A percentile compares a stretch with the other conserved stretches of the same genome.
Evolutionary conservation across 2,329 filamentous ascomycete species (phyloP).

Genomic region (Hymenoscyphus scutula): DNA sequence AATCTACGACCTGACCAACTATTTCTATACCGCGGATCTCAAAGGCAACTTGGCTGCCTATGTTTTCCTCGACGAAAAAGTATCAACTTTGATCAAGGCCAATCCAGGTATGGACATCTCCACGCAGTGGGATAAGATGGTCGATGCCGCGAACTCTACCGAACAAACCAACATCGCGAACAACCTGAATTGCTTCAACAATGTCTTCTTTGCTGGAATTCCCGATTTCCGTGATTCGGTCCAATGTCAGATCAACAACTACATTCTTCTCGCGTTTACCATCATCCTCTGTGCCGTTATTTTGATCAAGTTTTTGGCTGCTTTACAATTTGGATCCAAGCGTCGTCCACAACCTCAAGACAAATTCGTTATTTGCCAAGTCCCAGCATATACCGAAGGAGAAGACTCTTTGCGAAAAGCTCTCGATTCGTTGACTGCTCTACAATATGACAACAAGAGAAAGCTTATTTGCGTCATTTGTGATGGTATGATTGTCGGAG

Average conservation of each 20-base stretch:
- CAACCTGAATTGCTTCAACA: slow-evolving; percentile 77
- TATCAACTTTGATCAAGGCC: slow-evolving; percentile 67
- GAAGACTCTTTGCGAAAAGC: slow-evolving; percentile 93
- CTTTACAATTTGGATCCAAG: slow-evolving; percentile 91
- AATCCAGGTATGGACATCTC: slow-evolving; percentile 82
- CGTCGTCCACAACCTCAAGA: slow-evolving; percentile 86
- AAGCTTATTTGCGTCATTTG: slow-evolving; percentile 97
- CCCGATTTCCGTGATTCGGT: slow-evolving; percentile 78
- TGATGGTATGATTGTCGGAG: slow-evolving; percentile 94
- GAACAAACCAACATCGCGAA: slow-evolving; percentile 53
- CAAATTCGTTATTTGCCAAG: slow-evolving; percentile 98
- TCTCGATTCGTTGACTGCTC: slow-evolving; percentile 86
- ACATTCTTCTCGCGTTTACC: slow-evolving; percentile 84
- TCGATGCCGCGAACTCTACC: slow-evolving; percentile 52
- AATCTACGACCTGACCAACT: slow-evolving; percentile 89
- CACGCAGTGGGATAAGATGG: slow-evolving; percentile 55
- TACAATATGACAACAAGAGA: slow-evolving; percentile 97
- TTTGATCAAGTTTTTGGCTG: slow-evolving; percentile 83
- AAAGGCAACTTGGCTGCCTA: slow-evolving; percentile 53
- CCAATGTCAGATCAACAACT: slow-evolving; percentile 85
- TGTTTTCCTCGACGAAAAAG: slow-evolving; percentile 67
- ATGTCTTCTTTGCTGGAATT: slow-evolving; percentile 78
- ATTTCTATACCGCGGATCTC: slow-evolving; percentile 71
- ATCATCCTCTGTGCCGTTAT: slow-evolving; percentile 80
- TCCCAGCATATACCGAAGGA: slow-evolving; percentile 96